These are phyloP conservation scores for Fusarium albidum DNA, from an alignment of 2,329 filamentous ascomycete genomes.

Conservation along the genomic window DNA sequence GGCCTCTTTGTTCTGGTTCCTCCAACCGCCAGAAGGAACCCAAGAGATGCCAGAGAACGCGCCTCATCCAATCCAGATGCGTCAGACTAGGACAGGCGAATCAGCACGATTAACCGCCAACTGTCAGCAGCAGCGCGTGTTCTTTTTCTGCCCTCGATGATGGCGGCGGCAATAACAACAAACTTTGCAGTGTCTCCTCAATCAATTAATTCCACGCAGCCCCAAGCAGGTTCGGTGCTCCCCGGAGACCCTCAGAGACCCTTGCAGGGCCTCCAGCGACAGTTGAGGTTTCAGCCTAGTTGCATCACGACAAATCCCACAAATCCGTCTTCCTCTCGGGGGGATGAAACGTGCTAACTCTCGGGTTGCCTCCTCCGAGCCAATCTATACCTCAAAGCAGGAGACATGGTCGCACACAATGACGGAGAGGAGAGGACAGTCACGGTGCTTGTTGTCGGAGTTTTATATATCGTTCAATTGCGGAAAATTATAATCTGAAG, in stretches of 20 bases:
- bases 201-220: neutral
- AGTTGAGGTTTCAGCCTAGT: constrained; percentile 34
- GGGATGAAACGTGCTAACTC: constrained; percentile 37
- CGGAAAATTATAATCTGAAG: constrained; percentile 32
- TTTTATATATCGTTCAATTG: constrained; percentile 12
- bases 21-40: constrained; percentile 38
- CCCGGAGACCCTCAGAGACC: constrained; percentile 1
- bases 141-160: neutral
- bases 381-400: constrained; percentile 32
- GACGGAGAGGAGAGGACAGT: constrained; percentile 2
- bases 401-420: constrained; percentile 6
- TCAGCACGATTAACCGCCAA: constrained; percentile 28
- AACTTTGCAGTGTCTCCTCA: neutral
- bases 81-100: constrained; percentile 14
- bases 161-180: constrained; percentile 16
- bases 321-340: constrained; percentile 12
- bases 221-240: constrained; percentile 16
- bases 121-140: constrained; percentile 4
- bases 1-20: constrained; percentile 11
- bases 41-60: constrained; percentile 12
- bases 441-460: constrained; percentile 13
- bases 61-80: constrained; percentile 32
- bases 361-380: constrained; percentile 33
- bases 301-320: constrained; percentile 32
- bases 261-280: too few relatives aligned